Evolutionary conservation across 345 rosid species (phyloP), one percentile per base, ranked within the genome.

Genomic region (Fremontodendron californicum): DNA sequence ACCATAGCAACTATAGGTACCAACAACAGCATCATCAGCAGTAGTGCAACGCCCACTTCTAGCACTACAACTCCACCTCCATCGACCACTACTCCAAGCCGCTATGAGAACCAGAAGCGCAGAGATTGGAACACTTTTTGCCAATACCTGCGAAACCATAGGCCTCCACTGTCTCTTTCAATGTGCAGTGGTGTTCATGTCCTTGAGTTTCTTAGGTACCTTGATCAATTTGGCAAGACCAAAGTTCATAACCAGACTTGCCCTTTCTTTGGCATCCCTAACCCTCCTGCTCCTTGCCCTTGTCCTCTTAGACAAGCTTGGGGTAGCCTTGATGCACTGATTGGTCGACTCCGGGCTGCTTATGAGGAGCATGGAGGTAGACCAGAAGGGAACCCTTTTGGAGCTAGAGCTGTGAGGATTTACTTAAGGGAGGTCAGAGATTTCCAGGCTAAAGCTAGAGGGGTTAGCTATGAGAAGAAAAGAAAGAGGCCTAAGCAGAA

Each of bases 261-360:
- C 81, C 95, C 97, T 23, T 94, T 91, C 87, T 94, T 93, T 60
- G 98, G 98, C 25, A 78, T 90, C 8, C 90, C 97, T 0, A 90
- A 89, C 82, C 98, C 98, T 35, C 98, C 98, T 0, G 90, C 93
- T 3, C 97, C 97, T 9, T 94, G 98, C 73, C 92, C 93, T 9
- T 94, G 98, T 74, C 98, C 97, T 12, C 92, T 94, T 68, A 87
- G 91, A 2, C 98, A 94, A 73, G 98, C 98, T 3, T 94, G 98
- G 98, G 98, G 98, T 66, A 94, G 98, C 87, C 93, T 94, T 0
- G 98, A 93, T 40, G 97, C 98, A n/a, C 95, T 94, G 78, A 93
- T 94, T 40, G 98, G 97, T 11, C 91, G 98, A 43, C 97, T 94
- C 43, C 81, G 98, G n/a, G 97, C 98, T 6, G 98, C 98, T 6